Base-by-base conservation (phyloP, 257 asterid genomes). In the Leonotis leonurus region DNA sequence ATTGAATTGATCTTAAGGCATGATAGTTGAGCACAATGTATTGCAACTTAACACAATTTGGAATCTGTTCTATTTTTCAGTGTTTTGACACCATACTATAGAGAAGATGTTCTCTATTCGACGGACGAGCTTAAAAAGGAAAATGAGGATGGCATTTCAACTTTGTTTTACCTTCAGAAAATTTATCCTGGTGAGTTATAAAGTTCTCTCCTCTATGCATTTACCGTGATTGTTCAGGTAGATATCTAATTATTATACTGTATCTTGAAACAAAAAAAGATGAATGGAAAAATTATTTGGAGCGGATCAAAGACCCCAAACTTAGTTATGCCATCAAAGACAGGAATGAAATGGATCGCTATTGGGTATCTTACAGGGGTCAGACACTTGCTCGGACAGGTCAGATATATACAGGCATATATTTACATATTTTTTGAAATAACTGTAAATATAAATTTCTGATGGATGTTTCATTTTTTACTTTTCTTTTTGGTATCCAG, bases 371-470 rank as follows among this genome's bases (percentile, higher is more conserved):
- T 46, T 80, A 85, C 75, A 80, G 99, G 72, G 99, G 96, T 43
- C 99, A 93, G 81, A 93, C 99, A 50, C 97, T 93, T 64, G 86
- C 96, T 32, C 88, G 97, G 72, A 93, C 99, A 79, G 99, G 99
- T 92, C 65, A 64, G 69, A 60, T 22, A 35, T 22, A 35, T 54
- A 56, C 26, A 41, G 25, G 25, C 53, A 54, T 52, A 50, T 24
- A 36, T 21, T 10, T 62, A 46, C 41, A 65, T 53, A 39, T 70
- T 24, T 33, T 33, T 39, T 58, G 46, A 48, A 2, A 33, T 48
- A 53, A 29, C 53, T 50, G 36, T 43, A 43, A 29, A 61, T 50
- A 22, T 55, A 45, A 14, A 20, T 73, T 56, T 59, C 30, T 35
- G 32, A 29, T 20, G 33, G 43, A 14, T 11, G 11, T 48, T 39